Base-by-base conservation (phyloP, 805 yeast species). In the Tetrapisispora pingtungensis region DNA sequence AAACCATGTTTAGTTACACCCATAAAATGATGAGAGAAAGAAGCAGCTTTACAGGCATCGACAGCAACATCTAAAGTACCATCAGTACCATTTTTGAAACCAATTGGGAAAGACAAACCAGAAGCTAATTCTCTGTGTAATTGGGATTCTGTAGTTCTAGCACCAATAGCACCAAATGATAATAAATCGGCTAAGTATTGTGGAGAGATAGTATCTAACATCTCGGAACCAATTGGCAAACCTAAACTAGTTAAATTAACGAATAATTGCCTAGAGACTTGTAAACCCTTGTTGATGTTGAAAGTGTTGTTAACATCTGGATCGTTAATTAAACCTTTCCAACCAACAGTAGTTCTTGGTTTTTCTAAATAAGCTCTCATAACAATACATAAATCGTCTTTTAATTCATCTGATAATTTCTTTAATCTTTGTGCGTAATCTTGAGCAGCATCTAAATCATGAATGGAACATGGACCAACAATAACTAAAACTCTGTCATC, bases 361-460 rank as follows among this genome's bases (percentile, higher is more conserved):
- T 90, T 90, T 66, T 90, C 98, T 59, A 93, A 74, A 71, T 93
- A 93, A 3, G 97, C 97, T 70, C 98, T 81, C 98, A 93, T 93
- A 49, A 93, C 81, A 47, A 93, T 81, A 46, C 80, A 77, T 48
- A 93, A 73, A 54, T 90, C 96, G 40, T 76, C 79, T 51, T 81
- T 72, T 50, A 84, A 71, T 59, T 78, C 73, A 45, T 78, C 78
- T 36, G 83, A 68, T 32, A 81, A 61, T 44, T 70, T 71, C 36
- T 75, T 66, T 46, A 90, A 74, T 56, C 79, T 71, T 31, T 72
- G 69, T 56, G 90, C 85, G 70, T 90, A 93, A 52, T 89, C 97
- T 50, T 84, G 62, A 7, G 97, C 98, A 30, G 96, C 95, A 38
- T 68, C 74, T 30, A 96, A 87, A 63, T 93, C 98, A 63, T 93